Evolutionary conservation across 352 stramenopile genomes (phyloP).

Genomic region (Phytophthora brassicae): DNA sequence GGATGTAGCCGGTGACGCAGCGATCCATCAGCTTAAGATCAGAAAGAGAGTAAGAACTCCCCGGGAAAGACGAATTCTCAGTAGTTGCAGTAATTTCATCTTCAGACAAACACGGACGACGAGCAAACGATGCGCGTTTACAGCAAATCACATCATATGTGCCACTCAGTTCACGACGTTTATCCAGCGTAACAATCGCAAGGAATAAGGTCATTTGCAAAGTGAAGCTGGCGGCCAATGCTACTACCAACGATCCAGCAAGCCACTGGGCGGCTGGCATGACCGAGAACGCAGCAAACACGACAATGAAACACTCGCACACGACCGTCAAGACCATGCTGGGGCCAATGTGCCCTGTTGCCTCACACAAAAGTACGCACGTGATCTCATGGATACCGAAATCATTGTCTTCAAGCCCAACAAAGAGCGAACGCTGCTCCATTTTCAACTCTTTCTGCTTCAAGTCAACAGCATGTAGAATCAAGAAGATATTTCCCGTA

Average conservation of each 20-base stretch:
- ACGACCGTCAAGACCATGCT: constrained; percentile 57
- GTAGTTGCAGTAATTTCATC: constrained; percentile 32
- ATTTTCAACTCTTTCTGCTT: constrained; percentile 50
- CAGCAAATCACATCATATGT: constrained; percentile 68
- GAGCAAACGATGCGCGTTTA: constrained; percentile 27
- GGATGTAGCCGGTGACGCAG: constrained; percentile 43
- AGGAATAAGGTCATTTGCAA: constrained; percentile 75
- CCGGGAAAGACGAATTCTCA: constrained; percentile 33
- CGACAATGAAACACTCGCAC: constrained; percentile 50
- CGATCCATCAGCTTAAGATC: constrained; percentile 41
- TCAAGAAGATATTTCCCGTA: constrained; percentile 72
- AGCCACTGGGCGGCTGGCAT: constrained; percentile 74
- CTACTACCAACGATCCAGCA: constrained; percentile 49
- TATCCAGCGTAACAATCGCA: constrained; percentile 62
- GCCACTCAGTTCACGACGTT: constrained; percentile 60
- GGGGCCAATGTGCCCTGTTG: constrained; percentile 50
- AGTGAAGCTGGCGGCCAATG: constrained; percentile 51
- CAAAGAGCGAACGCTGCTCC: constrained; percentile 52
- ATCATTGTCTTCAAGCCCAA: constrained; percentile 45
- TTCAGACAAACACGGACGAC: constrained; percentile 27
- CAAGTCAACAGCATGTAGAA: constrained; percentile 56
- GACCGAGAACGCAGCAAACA: constrained; percentile 53
- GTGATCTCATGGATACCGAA: constrained; percentile 54
- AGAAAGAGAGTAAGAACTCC: constrained; percentile 26
- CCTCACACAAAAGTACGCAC: constrained; percentile 50